A percentile compares a stretch with the other conserved stretches of the same genome.
These are phyloP conservation scores for Xylaria digitata DNA, from an alignment of 2,329 filamentous ascomycete genomes.

Conservation along the genomic window DNA sequence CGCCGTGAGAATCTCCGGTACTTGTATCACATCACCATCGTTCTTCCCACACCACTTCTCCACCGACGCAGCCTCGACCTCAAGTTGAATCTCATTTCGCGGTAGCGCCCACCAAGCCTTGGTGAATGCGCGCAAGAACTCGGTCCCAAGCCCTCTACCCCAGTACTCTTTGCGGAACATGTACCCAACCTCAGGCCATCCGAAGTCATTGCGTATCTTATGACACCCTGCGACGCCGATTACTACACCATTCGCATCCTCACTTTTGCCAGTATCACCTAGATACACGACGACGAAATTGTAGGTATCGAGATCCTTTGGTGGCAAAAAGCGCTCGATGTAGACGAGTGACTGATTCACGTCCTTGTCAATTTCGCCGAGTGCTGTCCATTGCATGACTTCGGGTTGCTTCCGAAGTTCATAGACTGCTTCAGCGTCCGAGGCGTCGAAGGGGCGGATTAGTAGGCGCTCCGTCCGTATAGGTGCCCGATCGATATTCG, in stretches of 20 bases:
- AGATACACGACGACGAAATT: constrained; percentile 62
- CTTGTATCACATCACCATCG: constrained; percentile 43
- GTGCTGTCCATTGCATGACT: constrained; percentile 70
- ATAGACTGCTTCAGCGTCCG: constrained; percentile 64
- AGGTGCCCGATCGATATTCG: constrained; percentile 52
- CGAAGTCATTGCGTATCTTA: constrained; percentile 51
- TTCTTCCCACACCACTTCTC: constrained; percentile 20
- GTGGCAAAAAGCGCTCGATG: constrained; percentile 58
- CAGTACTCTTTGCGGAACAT: constrained; percentile 64
- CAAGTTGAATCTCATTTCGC: constrained; percentile 57
- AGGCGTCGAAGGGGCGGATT: constrained; percentile 61
- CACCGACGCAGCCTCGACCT: constrained; percentile 54
- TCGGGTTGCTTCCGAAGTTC: constrained; percentile 67
- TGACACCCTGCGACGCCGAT: constrained; percentile 59
- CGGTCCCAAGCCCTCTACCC: constrained; percentile 68
- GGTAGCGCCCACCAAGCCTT: constrained; percentile 62
- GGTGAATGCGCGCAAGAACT: constrained; percentile 63
- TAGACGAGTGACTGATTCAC: constrained; percentile 56
- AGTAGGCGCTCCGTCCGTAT: constrained; percentile 66
- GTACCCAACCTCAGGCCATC: constrained; percentile 71
- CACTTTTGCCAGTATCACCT: constrained; percentile 50
- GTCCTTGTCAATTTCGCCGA: constrained; percentile 57
- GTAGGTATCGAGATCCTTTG: constrained; percentile 63
- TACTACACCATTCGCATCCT: constrained; percentile 64
- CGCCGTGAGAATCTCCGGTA: constrained; percentile 58